Evolutionary conservation across 2,329 filamentous ascomycete species (phyloP), one percentile per base, ranked within the genome.

Genomic region (Colletotrichum sp.): DNA sequence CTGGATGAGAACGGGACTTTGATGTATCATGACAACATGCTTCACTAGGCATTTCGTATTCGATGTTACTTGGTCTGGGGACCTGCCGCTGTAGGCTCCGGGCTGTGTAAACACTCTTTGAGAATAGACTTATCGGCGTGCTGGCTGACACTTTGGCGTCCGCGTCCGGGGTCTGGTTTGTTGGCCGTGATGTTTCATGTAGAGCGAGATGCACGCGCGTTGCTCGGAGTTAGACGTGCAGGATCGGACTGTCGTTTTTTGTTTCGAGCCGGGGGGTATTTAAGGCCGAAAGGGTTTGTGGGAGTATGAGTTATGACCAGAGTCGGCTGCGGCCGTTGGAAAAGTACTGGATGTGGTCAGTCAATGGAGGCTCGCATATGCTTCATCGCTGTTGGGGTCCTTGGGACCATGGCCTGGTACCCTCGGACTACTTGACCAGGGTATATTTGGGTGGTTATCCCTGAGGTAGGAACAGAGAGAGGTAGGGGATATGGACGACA

Each of bases 391-490:
- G 6, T 49, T 0, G 39, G 39, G 18, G 9, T 49, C 18, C 39
- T n/a, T 49, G 44, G 10, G 44, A 7, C 44, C 44, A 49, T 21
- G 44, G 44, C 44, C 44, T 21, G 9, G 18, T 49, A n/a, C 44
- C 6, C 44, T 13, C 10, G 3, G 5, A 13, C 9, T 12, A 21
- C n/a, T 6, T 49, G 44, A 7, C 18, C 44, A 49, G 6, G 44
- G n/a, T 8, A 13, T 13, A 4, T 13, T 49, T 2, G 44, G 6
- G n/a, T 13, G n/a, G 5, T 0, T 21, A 0, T 1, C 1, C n/a
- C 6, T 4, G 44, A 52, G 10, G 44, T 8, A 21, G 7, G 6
- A 5, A 8, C 12, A 6, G n/a, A 8, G 1, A 52, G 44, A 21
- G 12, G n/a, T 9, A 13, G 10, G 7, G 4, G n/a, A 21, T 21